Base-by-base conservation (phyloP, 106 monocot species). In the Agapanthus africanus region DNA sequence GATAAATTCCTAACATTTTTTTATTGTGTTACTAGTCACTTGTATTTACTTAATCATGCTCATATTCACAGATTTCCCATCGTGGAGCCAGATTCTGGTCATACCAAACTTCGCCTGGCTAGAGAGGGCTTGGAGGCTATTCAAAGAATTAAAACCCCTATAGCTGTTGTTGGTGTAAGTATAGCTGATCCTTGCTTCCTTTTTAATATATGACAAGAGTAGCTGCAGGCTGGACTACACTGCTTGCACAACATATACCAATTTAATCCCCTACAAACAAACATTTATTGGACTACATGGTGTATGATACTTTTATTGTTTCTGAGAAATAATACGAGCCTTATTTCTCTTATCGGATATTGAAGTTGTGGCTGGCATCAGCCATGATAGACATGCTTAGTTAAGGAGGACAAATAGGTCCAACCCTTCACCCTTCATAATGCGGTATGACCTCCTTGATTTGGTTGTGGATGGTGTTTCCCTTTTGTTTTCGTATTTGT, bases 1-100 rank as follows among this genome's bases (percentile, higher is more conserved):
- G 42, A 8, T 7, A 42, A 14, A 42, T 42, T 42, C 42, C 14
- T 14, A 42, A 42, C 42, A 42, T n/a, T n/a, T n/a, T n/a, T n/a
- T n/a, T n/a, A n/a, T n/a, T 44, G 26, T 32, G 42, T 34, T 30
- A 28, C 2, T 39, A 37, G 11, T 33, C 4, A 32, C 11, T 62
- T 69, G 9, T 32, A 7, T 74, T 4, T 51, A 30, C 8, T 27
- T 41, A 41, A 40, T 64, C 7, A 39, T 66, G 37, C 28, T 66
- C 27, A 66, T 54, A 60, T 70, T 70, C 83, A 37, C 71, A 97
- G 95, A 40, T 97, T 97, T 77, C 91, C 95, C 11, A 89, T 97
- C 71, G 88, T 97, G 68, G 95, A 91, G 86, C 95, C 95, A 72
- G 95, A 97, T 84, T 65, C 82, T 65, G 86, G 80, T 42, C 95